Conservation (phyloP, 352 stramenopile species). For the Pythium inflatum region DNA sequence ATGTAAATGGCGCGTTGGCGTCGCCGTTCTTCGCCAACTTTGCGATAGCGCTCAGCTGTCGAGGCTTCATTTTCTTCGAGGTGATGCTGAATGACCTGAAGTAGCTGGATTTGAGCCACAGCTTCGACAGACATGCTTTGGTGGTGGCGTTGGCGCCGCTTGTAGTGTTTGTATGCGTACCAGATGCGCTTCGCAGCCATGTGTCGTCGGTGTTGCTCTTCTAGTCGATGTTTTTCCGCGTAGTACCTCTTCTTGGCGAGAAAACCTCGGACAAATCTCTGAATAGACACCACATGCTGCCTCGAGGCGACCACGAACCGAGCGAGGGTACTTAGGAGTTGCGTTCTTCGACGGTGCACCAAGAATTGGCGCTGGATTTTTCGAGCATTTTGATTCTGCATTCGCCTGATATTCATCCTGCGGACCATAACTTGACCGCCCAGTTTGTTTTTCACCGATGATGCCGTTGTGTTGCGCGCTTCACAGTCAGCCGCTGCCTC, state of each 20-base stretch:
- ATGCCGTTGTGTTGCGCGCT: conserved; percentile 25
- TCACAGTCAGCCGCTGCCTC: conserved; percentile 43
- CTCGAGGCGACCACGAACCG: conserved; percentile 39
- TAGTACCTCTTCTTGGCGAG: conserved; percentile 46
- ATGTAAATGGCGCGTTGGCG: conserved; percentile 59
- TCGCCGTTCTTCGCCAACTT: conserved; percentile 53
- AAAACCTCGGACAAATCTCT: conserved; percentile 58
- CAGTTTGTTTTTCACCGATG: conserved; percentile 50
- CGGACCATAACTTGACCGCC: conserved; percentile 52
- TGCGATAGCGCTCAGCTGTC: conserved; percentile 46
- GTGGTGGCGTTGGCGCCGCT: conserved; percentile 46
- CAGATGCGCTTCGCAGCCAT: conserved; percentile 43
- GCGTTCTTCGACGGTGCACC: conserved; percentile 40
- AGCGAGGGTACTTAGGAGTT: conserved; percentile 42
- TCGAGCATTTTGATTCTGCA: conserved; percentile 47
- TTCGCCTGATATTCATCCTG: conserved; percentile 40
- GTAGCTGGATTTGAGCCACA: conserved; percentile 54
- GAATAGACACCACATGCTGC: conserved; percentile 49
- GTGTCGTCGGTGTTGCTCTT: conserved; percentile 30
- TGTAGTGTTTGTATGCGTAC: conserved; percentile 52
- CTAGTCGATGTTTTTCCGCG: conserved; percentile 23
- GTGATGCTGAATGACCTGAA: conserved; percentile 49
- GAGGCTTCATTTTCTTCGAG: conserved; percentile 28
- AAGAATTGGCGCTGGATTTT: conserved; percentile 66
- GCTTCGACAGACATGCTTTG: conserved; percentile 63